These are phyloP conservation scores for Myxozyma mucilagina DNA, from an alignment of 805 yeast genomes.

Conservation along the genomic window DNA sequence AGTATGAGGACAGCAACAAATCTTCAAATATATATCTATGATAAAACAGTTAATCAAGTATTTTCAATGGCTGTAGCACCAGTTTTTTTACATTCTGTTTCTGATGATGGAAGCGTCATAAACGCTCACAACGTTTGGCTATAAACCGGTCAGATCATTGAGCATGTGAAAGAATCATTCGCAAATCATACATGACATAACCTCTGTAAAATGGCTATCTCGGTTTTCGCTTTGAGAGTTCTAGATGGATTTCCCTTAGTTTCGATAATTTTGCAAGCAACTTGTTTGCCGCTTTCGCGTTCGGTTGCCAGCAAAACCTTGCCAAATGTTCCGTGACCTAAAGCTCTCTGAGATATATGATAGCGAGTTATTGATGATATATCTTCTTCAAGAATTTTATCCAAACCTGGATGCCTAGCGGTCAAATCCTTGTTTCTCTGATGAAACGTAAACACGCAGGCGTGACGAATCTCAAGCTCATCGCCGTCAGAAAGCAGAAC, in stretches of 20 bases:
- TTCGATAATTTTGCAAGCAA: constrained; percentile 34
- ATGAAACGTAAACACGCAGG: constrained; percentile 27
- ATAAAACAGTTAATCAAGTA: not conserved
- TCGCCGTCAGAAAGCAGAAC: constrained; percentile 32
- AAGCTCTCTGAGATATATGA: constrained; percentile 15
- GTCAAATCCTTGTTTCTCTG: constrained; percentile 8
- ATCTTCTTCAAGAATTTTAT: constrained; percentile 7
- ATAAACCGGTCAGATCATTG: not conserved
- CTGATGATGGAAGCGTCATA: constrained; percentile 20
- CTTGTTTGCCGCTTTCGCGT: constrained; percentile 13
- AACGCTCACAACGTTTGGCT: constrained; percentile 30
- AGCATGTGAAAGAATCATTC: not conserved
- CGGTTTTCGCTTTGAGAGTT: constrained; percentile 26
- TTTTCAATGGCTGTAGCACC: not conserved
- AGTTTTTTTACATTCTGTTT: constrained; percentile 18
- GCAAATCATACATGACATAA: constrained; percentile 23
- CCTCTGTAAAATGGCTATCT: constrained; percentile 26
- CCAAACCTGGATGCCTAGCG: not conserved
- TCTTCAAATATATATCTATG: constrained; percentile 33
- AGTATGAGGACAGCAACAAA: constrained; percentile 15
- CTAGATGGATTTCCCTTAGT: constrained; percentile 13
- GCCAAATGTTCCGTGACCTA: constrained; percentile 31
- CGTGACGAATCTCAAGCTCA: constrained; percentile 32
- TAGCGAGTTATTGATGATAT: constrained; percentile 2
- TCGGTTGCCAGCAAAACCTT: constrained; percentile 26